Evolutionary conservation across 371 early-diverging fungal genomes (phyloP).

Genomic region (Mortierella sp.): DNA sequence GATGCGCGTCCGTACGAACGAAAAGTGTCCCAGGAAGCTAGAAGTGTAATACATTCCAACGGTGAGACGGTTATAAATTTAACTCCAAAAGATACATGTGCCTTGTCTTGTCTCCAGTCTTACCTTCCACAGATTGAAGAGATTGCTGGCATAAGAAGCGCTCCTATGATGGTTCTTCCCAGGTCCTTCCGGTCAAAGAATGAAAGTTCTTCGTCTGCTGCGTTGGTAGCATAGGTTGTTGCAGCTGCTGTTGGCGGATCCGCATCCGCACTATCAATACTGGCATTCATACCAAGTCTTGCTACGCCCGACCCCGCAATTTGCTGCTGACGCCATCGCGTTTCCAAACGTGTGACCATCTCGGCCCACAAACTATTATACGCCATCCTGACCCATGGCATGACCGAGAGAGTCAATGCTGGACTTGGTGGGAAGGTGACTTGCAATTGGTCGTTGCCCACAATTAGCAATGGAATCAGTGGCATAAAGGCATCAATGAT

Average conservation of each 20-base stretch:
- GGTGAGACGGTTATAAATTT: background rate
- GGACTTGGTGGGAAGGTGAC: slow-evolving; percentile 69
- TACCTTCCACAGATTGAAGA: slow-evolving; percentile 64
- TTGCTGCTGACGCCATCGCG: slow-evolving; percentile 49
- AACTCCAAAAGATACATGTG: slow-evolving; percentile 1
- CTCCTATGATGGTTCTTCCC: slow-evolving; percentile 66
- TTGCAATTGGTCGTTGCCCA: slow-evolving; percentile 59
- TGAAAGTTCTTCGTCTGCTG: slow-evolving; percentile 39
- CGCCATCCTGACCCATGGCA: slow-evolving; percentile 71
- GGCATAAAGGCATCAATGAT: slow-evolving; percentile 65
- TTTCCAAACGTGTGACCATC: slow-evolving; percentile 50
- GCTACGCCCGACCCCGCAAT: slow-evolving; percentile 36
- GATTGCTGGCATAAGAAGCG: slow-evolving; percentile 66
- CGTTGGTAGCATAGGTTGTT: slow-evolving; percentile 10
- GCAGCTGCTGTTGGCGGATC: slow-evolving; percentile 40
- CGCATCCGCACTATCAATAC: slow-evolving; percentile 25
- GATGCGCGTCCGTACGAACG: slow-evolving; percentile 62
- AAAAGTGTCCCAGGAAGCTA: slow-evolving; percentile 63
- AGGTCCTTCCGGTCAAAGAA: slow-evolving; percentile 56
- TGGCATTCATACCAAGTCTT: slow-evolving; percentile 52
- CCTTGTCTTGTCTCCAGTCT: slow-evolving; percentile 4
- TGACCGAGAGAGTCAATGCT: slow-evolving; percentile 63
- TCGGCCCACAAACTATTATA: slow-evolving; percentile 64
- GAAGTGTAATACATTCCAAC: background rate
- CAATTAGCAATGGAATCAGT: slow-evolving; percentile 61